These are phyloP conservation scores for Malassezia pachydermatis DNA, from an alignment of 1,284 basidiomycete species.

Conservation along the genomic window DNA sequence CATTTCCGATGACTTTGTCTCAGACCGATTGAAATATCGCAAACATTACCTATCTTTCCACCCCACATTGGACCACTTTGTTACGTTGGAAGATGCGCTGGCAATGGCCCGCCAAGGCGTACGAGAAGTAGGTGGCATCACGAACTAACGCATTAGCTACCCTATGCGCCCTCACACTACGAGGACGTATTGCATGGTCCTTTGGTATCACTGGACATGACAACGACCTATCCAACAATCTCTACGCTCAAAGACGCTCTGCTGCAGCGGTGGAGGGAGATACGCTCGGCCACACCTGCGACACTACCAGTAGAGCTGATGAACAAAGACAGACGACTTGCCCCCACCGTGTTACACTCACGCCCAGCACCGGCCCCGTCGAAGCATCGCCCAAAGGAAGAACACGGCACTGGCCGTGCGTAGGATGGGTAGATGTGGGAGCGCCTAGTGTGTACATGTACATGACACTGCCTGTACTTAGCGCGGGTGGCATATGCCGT, in stretches of 20 bases:
- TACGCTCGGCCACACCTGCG: slow-evolving; percentile 2
- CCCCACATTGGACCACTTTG: slow-evolving; percentile 73
- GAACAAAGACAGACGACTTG: slow-evolving; percentile 5
- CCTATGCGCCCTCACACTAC: slow-evolving; percentile 54
- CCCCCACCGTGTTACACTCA: background rate
- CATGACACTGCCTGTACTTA: background rate
- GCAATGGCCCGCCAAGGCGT: slow-evolving; percentile 60
- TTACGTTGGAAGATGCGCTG: slow-evolving; percentile 65
- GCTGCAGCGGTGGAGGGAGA: slow-evolving; percentile 17
- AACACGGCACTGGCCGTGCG: slow-evolving; percentile 7
- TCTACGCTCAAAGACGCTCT: slow-evolving; percentile 67
- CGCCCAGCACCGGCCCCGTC: slow-evolving; percentile 2
- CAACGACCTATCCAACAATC: slow-evolving; percentile 58
- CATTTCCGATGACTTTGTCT: slow-evolving; percentile 69
- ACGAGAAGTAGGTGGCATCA: slow-evolving; percentile 32
- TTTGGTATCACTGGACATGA: slow-evolving; percentile 63
- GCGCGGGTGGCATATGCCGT: background rate
- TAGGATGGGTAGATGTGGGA: slow-evolving; percentile 23
- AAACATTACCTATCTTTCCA: slow-evolving; percentile 84
- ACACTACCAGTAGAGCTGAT: background rate
- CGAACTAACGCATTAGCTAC: slow-evolving; percentile 52
- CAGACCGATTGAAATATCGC: slow-evolving; percentile 69
- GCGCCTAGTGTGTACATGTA: slow-evolving; percentile 21
- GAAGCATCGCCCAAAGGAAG: background rate
- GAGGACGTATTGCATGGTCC: slow-evolving; percentile 60